Conservation (phyloP, 139 green algal genomes). For the Chlamydomonas asymmetrica region DNA sequence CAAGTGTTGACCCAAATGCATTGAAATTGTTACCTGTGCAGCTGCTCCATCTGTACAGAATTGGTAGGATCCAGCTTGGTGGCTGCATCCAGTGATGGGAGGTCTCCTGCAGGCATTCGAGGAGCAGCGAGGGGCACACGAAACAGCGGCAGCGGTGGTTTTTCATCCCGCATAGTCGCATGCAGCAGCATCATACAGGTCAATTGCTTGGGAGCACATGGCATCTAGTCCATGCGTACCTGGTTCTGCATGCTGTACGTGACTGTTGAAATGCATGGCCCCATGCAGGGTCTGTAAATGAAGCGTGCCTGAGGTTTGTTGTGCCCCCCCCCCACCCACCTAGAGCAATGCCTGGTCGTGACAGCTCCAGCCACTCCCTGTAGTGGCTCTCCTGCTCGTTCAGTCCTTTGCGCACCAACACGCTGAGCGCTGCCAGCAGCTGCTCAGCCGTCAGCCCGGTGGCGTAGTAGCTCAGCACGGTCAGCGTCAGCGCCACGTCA, state of each 20-base stretch:
- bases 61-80: conserved; percentile 56
- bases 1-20: too few species aligned
- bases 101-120: conserved; percentile 16
- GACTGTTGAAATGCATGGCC: background rate
- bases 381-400: conserved; percentile 44
- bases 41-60: conserved; percentile 26
- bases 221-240: background rate
- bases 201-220: background rate
- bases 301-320: background rate
- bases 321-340: too few species aligned
- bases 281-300: background rate
- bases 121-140: too few species aligned
- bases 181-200: background rate
- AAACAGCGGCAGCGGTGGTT: too few species aligned
- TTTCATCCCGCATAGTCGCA: too few species aligned
- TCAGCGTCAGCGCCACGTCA: conserved; percentile 55
- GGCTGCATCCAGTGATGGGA: conserved; percentile 26
- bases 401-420: conserved; percentile 20
- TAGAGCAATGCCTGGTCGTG: background rate
- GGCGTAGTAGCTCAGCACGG: conserved; percentile 49
- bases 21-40: conserved; percentile 26
- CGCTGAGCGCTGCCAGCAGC: conserved; percentile 24
- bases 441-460: conserved; percentile 38
- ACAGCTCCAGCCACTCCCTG: conserved; percentile 38
- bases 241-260: background rate